Base-by-base conservation (phyloP, 2,329 filamentous ascomycete genomes). In the Xylaria digitata region DNA sequence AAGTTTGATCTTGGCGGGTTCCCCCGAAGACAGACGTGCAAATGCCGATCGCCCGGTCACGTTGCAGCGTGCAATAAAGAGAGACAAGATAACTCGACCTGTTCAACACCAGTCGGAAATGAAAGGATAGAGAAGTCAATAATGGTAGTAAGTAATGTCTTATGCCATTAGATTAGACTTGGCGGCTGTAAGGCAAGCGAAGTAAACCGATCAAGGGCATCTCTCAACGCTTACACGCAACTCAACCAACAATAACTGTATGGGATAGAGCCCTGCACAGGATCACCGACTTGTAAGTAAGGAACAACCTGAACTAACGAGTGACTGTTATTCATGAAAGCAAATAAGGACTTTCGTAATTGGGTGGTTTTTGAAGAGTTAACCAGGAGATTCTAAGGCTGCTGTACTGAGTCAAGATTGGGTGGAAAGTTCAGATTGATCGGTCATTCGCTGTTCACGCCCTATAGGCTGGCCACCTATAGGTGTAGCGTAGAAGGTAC, bases 31-130 rank as follows among this genome's bases (percentile, higher is more conserved):
- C 61, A 57, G 56, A 61, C 71, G 64, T 69, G 60, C 71, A 67
- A 53, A 67, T 72, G 70, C 70, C 69, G 72, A 69, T 70, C 67
- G 70, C 70, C 62, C 65, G 53, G 58, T 67, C 49, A 64, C 59
- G 62, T 70, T 64, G 68, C 71, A 69, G 63, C 66, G 66, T 53
- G 45, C 40, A 63, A 45, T 52, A 68, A 54, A 46, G 63, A 59
- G 71, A 69, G 62, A 70, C 68, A 58, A 66, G 56, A 61, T 57
- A 63, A 68, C 69, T 42, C 63, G 55, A 48, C 57, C 63, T 67
- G 70, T 65, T 62, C 50, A 58, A 70, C 68, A 56, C 40, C 42
- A 67, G 59, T 52, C 26, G 64, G 54, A 68, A 67, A 65, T 45
- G 63, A 68, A 66, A 21, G 49, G 55, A 65, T 49, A 21, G 23